Percentiles rank a stretch among this genome's conserved stretches.
These are phyloP conservation scores for Russula lepida DNA, from an alignment of 768 basidiomycete genomes.

Conservation along the genomic window DNA sequence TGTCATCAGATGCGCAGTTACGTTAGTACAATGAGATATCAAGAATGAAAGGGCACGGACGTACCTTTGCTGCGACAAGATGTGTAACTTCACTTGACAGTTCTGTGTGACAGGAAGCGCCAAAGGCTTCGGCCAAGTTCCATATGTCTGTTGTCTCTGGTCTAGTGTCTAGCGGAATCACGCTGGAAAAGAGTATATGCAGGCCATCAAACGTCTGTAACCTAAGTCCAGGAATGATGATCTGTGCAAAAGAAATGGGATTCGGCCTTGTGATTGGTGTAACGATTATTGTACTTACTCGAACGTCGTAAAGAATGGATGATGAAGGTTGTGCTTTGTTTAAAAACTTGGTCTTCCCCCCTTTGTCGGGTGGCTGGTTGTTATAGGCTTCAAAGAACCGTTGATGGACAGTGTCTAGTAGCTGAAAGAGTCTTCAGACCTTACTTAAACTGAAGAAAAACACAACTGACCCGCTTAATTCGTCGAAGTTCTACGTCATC, in stretches of 20 bases:
- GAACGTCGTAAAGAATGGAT: constrained; percentile 54
- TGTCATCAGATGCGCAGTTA: constrained; percentile 26
- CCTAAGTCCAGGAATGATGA: constrained; percentile 79
- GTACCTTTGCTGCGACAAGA: constrained; percentile 83
- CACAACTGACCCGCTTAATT: constrained; percentile 53
- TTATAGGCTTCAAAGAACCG: constrained; percentile 71
- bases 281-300: constrained; percentile 40
- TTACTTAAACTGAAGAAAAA: neutral
- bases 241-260: constrained; percentile 34
- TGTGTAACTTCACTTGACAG: constrained; percentile 68
- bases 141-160: constrained; percentile 80
- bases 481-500: constrained; percentile 77
- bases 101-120: constrained; percentile 71
- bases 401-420: constrained; percentile 72
- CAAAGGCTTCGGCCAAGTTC: constrained; percentile 81
- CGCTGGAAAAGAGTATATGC: constrained; percentile 86
- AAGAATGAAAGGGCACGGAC: constrained; percentile 20
- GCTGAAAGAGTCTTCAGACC: constrained; percentile 35
- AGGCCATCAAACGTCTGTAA: constrained; percentile 65
- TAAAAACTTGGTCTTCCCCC: constrained; percentile 26
- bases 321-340: constrained; percentile 26
- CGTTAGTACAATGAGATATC: constrained; percentile 1
- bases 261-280: neutral
- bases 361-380: constrained; percentile 26
- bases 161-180: constrained; percentile 81